Conservation (phyloP, 768 basidiomycete genomes). For the Russula virescens region DNA sequence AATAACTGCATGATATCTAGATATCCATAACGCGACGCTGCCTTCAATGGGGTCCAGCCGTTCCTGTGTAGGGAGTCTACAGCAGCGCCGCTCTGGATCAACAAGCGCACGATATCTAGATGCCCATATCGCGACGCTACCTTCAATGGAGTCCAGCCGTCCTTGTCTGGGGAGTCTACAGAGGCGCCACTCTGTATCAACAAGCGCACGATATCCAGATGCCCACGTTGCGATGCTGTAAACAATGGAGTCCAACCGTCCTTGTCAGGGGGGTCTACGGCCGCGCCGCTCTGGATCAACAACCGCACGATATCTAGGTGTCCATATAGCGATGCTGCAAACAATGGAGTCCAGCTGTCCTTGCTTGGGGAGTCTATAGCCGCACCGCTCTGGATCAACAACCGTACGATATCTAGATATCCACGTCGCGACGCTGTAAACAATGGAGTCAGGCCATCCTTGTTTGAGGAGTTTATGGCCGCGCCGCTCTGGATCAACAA, state of each 20-base stretch:
- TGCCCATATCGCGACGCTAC: neutral
- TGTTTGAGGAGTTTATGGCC: neutral
- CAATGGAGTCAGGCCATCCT: neutral
- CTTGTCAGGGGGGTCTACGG: neutral
- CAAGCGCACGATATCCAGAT: neutral
- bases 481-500: neutral
- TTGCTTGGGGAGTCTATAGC: neutral
- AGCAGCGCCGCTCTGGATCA: neutral
- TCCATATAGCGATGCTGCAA: neutral
- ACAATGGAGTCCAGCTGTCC: neutral
- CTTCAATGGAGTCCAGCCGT: neutral
- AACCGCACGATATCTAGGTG: neutral
- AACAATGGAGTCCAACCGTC: neutral
- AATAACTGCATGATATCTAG: neutral
- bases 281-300: neutral
- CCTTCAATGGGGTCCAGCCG: neutral
- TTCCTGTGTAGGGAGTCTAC: neutral
- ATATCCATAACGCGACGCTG: neutral
- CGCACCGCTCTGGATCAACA: neutral
- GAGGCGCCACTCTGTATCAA: neutral
- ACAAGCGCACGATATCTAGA: neutral
- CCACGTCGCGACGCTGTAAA: neutral
- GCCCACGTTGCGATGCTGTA: neutral
- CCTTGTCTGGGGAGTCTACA: neutral
- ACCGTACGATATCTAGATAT: neutral